Evolutionary conservation across 2,329 filamentous ascomycete species (phyloP).

Genomic region (Davidsoniella virescens): DNA sequence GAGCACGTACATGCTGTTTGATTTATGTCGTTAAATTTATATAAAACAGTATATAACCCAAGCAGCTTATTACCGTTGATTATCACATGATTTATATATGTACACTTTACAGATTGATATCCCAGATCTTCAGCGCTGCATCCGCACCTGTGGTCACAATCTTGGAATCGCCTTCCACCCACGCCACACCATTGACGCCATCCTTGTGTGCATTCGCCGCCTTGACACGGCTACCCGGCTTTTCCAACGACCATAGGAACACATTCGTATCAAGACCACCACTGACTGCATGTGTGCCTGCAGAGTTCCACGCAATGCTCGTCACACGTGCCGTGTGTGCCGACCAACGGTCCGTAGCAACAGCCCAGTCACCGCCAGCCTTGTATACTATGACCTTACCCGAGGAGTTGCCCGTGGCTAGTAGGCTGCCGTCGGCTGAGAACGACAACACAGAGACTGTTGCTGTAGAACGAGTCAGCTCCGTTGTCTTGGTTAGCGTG

Average conservation of each 20-base stretch:
- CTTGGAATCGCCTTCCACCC: conserved; percentile 48
- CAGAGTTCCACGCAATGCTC: conserved; percentile 57
- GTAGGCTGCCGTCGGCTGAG: conserved; percentile 55
- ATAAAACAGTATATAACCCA: too few relatives aligned
- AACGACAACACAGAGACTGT: conserved; percentile 70
- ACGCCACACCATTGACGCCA: conserved; percentile 75
- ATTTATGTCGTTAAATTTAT: too few relatives aligned
- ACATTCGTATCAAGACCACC: conserved; percentile 83
- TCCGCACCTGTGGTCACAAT: conserved; percentile 73
- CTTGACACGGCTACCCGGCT: conserved; percentile 73
- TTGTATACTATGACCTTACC: conserved; percentile 77
- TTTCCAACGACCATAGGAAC: conserved; percentile 74
- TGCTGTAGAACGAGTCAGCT: conserved; percentile 52
- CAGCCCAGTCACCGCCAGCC: conserved; percentile 32
- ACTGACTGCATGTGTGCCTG: conserved; percentile 63
- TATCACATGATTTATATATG: background rate
- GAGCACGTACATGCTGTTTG: too few relatives aligned
- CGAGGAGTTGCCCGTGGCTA: conserved; percentile 68
- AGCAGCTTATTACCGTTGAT: background rate
- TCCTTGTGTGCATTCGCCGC: conserved; percentile 86
- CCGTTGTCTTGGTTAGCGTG: conserved; percentile 35
- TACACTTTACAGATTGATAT: conserved; percentile 17
- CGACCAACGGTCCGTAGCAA: conserved; percentile 61
- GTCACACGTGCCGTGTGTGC: conserved; percentile 43
- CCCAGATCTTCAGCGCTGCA: conserved; percentile 82